These are phyloP conservation scores for Chlorella sp. DNA, from an alignment of 139 green algal genomes.

Conservation along the genomic window DNA sequence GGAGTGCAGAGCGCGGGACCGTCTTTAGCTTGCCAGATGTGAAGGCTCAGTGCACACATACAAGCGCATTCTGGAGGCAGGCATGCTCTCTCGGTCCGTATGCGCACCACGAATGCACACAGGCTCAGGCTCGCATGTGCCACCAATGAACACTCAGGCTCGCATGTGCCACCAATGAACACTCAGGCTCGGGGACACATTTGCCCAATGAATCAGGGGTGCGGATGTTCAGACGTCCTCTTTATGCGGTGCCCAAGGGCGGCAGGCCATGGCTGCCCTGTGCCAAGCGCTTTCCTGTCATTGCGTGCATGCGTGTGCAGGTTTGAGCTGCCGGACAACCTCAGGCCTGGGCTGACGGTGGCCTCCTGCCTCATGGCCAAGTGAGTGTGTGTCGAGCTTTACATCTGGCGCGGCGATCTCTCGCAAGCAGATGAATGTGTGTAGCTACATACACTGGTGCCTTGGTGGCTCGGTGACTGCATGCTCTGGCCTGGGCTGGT, in stretches of 20 bases:
- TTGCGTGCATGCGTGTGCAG: constrained; percentile 9
- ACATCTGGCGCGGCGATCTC: neutral
- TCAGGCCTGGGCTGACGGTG: constrained; percentile 14
- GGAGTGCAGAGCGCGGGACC: neutral
- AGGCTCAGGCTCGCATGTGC: neutral
- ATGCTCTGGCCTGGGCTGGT: neutral
- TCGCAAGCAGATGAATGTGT: neutral
- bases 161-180: neutral
- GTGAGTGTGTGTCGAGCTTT: neutral
- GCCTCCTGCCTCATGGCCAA: constrained; percentile 23
- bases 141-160: neutral
- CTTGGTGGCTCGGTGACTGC: neutral
- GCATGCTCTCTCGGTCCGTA: neutral
- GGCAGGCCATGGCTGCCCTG: neutral
- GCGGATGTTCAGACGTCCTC: no score
- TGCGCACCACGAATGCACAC: neutral
- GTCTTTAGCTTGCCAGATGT: neutral
- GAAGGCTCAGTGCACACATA: neutral
- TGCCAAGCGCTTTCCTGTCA: neutral
- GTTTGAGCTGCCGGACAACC: constrained; percentile 30
- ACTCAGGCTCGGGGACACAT: neutral
- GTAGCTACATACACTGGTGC: neutral
- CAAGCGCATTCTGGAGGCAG: neutral
- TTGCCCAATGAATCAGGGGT: no score
- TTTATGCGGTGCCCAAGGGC: neutral